Percentiles rank a stretch among this genome's conserved stretches.
Conservation (phyloP, 2,329 filamentous ascomycete genomes). For the Phyllosticta capitalensis region DNA sequence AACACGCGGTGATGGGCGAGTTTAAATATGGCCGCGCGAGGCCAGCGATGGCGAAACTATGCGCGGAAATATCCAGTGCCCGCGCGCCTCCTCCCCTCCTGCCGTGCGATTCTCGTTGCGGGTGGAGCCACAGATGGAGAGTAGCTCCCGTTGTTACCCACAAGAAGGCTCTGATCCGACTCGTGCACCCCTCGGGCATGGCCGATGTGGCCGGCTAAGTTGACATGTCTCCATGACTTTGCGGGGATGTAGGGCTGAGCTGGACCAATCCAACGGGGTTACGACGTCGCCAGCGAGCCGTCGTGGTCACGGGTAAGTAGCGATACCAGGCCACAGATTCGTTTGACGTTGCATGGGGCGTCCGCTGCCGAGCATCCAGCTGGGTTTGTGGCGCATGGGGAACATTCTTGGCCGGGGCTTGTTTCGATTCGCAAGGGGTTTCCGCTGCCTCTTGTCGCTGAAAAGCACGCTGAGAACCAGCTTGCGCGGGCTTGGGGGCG, state of each 20-base stretch:
- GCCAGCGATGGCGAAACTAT: background rate
- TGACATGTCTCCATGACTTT: background rate
- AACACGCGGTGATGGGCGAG: background rate
- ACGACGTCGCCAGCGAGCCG: background rate
- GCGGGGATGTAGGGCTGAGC: background rate
- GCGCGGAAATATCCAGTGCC: background rate
- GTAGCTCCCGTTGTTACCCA: background rate
- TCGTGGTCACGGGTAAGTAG: background rate
- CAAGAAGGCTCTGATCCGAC: background rate
- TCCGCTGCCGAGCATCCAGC: background rate
- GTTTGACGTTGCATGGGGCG: background rate
- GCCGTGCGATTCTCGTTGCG: background rate
- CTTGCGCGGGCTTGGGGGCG: background rate
- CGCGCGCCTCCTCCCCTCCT: background rate
- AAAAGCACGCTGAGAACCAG: background rate
- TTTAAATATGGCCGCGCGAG: background rate
- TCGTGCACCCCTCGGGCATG: background rate
- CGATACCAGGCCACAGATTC: background rate
- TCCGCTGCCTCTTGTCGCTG: background rate
- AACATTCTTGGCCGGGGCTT: background rate
- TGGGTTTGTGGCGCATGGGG: background rate
- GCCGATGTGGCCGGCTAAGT: background rate
- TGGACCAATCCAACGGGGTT: background rate
- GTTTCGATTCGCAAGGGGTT: background rate
- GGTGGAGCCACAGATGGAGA: background rate